Evolutionary conservation across 495 filamentous ascomycete genomes (phyloP), one percentile per base, ranked within the genome.

Genomic region (Entonaema liquescens): DNA sequence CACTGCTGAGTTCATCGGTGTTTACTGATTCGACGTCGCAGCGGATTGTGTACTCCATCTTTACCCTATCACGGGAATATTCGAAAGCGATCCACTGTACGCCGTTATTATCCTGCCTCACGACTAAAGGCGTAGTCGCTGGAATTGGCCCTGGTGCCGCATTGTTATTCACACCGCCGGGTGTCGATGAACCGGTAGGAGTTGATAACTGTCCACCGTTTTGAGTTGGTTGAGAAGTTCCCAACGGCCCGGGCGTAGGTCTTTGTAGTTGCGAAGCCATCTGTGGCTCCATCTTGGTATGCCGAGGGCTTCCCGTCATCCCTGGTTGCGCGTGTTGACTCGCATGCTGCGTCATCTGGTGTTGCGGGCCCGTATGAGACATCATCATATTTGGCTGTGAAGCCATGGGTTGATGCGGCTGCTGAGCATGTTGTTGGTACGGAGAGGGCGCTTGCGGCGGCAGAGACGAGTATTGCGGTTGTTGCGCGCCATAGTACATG

Each of bases 1-100:
- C 94, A 71, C 86, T 84, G 67, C 86, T 86, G 29, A 99, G 88
- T 47, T 86, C 89, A 55, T 98, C 94, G 55, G 95, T 92, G 77
- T 93, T 93, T 49, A 99, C 93, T 1, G 94, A 97, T 81, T 98
- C 95, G 23, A 98, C 95, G 73, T 99, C 95, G 76, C 95, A 99
- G 35, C 95, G 91, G 76, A 99, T 99, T 0, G 94, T 97, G 79
- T 99, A 99, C 78, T 97, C 95, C 93, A 98, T 97, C 87, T 99
- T 99, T 70, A 99, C 94, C 29, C 95, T 86, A 78, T 99, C 95
- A 26, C 95, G 89, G 15, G 96, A 98, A 79, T 99, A 99, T 76
- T 99, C 95, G 64, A 99, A 99, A 2, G 94, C 93, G 70, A 99
- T 99, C 95, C 95, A 98, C 77, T 99, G 95, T 11, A 98, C 95